Conservation (phyloP, 805 yeast species). For the Saccharomycopsis selenospora region DNA sequence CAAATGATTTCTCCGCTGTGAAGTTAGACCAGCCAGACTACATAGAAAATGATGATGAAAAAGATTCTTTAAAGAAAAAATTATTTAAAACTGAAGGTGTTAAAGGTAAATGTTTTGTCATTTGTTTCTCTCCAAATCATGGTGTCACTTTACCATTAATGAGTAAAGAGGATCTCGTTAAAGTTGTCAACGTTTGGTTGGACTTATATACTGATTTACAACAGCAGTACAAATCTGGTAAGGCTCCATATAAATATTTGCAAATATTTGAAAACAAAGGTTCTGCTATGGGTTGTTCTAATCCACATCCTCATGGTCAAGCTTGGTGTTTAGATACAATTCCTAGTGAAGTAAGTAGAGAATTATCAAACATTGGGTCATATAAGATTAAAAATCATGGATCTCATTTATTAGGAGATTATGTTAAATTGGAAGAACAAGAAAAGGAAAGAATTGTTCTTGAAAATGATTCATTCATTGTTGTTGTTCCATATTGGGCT, state of each 20-base stretch:
- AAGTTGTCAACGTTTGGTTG: slow-evolving; percentile 58
- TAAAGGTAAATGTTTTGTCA: slow-evolving; percentile 61
- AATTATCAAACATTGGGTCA: slow-evolving; percentile 42
- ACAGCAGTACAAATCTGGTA: slow-evolving; percentile 30
- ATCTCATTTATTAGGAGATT: slow-evolving; percentile 53
- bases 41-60: slow-evolving; percentile 20
- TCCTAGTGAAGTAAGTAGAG: slow-evolving; percentile 61
- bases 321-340: slow-evolving; percentile 64
- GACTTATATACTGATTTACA: slow-evolving; percentile 40
- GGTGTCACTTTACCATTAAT: slow-evolving; percentile 58
- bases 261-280: slow-evolving; percentile 78
- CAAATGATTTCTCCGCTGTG: slow-evolving; percentile 69
- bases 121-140: slow-evolving; percentile 68
- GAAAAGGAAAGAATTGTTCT: slow-evolving; percentile 47
- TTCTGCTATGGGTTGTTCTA: slow-evolving; percentile 74
- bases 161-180: slow-evolving; percentile 36
- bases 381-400: slow-evolving; percentile 37
- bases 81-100: slow-evolving; percentile 52
- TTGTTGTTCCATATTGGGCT: slow-evolving; percentile 77
- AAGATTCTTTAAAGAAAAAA: slow-evolving; percentile 31
- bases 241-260: slow-evolving; percentile 46
- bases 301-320: slow-evolving; percentile 79
- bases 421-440: slow-evolving; percentile 46
- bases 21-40: slow-evolving; percentile 47
- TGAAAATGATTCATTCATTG: slow-evolving; percentile 56